Base-by-base conservation (phyloP, 179 eudicot species). In the Gypsophila paniculata region DNA sequence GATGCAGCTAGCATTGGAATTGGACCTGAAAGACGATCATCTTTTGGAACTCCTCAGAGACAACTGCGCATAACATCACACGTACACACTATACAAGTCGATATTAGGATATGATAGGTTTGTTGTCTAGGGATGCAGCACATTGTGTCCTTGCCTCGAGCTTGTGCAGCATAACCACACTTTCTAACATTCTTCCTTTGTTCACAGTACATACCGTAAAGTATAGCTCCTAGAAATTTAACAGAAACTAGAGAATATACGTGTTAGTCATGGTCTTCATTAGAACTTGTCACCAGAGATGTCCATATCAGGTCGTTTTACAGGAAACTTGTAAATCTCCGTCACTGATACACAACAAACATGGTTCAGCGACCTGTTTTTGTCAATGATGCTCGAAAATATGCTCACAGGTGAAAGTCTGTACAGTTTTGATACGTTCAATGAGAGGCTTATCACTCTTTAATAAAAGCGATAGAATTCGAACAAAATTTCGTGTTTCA, bases 21-120 rank as follows among this genome's bases (percentile, higher is more conserved):
- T 74, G 36, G 71, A 68, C 25, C 61, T 81, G 19, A 85, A 84
- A 18, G 97, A 91, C 65, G 79, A 78, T 32, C 93, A 88, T 78
- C 78, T 91, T 58, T 78, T 84, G 68, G 85, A 86, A 55, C 87
- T 91, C 55, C 74, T 89, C 55, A 82, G 74, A 81, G 84, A 76
- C 32, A 77, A 81, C 22, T 65, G 75, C 75, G 86, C 90, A 78
- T 85, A 85, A 62, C 52, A n/a, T 66, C 34, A 17, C 9, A 34
- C 52, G 60, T 29, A 38, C 38, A 39, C 14, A n/a, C n/a, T n/a
- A 70, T 68, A 49, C 52, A 78, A 49, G 46, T 17, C 38, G 34
- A 48, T 54, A 42, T 6, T 42, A 6, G 46, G 48, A 69, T 49
- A 58, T 2, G 14, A 26, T 19, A 70, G 78, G 75, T 64, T 74